These are phyloP conservation scores for Aspergillus conjunctus DNA, from an alignment of 495 filamentous ascomycete species.

Conservation along the genomic window DNA sequence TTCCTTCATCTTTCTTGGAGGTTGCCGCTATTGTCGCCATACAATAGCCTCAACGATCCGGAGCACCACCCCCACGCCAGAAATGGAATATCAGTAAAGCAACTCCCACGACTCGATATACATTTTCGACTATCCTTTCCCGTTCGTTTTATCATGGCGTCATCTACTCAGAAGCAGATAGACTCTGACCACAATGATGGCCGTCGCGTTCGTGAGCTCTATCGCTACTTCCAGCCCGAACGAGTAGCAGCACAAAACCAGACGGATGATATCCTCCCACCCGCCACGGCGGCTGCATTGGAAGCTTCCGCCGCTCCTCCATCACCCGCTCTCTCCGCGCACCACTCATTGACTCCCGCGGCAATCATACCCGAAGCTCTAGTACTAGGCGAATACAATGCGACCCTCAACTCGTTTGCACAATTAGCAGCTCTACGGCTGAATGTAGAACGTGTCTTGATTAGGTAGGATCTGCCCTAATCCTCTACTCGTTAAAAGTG, in stretches of 20 bases:
- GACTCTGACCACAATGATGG: slow-evolving; percentile 31
- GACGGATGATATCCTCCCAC: slow-evolving; percentile 5
- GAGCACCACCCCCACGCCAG: background rate
- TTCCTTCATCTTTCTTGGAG: background rate
- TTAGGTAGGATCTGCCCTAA: slow-evolving; percentile 31
- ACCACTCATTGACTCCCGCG: slow-evolving; percentile 9
- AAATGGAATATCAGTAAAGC: slow-evolving; percentile 4
- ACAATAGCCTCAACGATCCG: too few relatives aligned
- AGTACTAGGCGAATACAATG: slow-evolving; percentile 45
- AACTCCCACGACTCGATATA: background rate
- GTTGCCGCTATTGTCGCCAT: background rate
- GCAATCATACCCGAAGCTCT: slow-evolving; percentile 27
- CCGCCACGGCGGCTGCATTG: background rate
- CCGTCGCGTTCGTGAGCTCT: slow-evolving; percentile 48
- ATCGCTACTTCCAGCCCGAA: slow-evolving; percentile 49
- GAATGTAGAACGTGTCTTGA: slow-evolving; percentile 48
- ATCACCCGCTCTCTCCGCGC: slow-evolving; percentile 23
- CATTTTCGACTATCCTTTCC: background rate
- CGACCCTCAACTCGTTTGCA: slow-evolving; percentile 56
- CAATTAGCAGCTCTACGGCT: slow-evolving; percentile 53
- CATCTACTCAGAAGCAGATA: slow-evolving; percentile 5
- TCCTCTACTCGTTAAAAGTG: slow-evolving; percentile 16
- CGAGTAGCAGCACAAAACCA: slow-evolving; percentile 16
- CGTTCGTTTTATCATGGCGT: slow-evolving; percentile 20
- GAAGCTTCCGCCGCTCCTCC: slow-evolving; percentile 10